phyloP scores from a whole-genome alignment of 106 monocot species.

The Hemerocallis citrina region DNA sequence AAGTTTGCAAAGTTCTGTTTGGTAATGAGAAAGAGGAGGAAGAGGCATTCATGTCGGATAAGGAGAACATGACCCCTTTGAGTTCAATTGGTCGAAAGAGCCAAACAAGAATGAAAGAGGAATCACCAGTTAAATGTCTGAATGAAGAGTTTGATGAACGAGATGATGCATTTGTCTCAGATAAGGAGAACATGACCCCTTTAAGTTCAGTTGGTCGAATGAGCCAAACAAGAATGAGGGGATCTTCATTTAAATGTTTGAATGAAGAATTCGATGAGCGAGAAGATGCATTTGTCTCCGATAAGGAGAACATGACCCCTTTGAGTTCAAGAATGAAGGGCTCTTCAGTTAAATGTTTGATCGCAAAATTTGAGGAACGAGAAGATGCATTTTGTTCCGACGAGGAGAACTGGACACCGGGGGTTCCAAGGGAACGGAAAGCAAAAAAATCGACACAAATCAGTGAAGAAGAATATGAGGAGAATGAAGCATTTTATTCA shows the following conservation, averaged over 20 bases:
- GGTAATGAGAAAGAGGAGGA: conserved; percentile 11
- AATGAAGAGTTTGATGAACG: too few relatives aligned
- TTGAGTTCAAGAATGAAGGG: too few relatives aligned
- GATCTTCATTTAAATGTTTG: neutral
- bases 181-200: conserved; percentile 10
- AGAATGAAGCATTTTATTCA: conserved; percentile 7
- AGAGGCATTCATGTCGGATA: too few relatives aligned
- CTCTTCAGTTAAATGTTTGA: too few relatives aligned
- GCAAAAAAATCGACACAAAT: too few relatives aligned
- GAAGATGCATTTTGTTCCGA: too few relatives aligned
- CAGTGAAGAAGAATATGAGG: too few relatives aligned
- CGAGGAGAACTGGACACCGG: too few relatives aligned
- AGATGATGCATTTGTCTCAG: neutral
- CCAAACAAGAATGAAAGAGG: too few relatives aligned
- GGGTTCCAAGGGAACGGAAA: neutral
- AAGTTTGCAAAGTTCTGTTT: conserved; percentile 5
- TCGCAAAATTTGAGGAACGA: too few relatives aligned
- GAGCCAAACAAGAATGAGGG: neutral
- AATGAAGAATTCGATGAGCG: neutral
- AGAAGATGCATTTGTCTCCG: conserved; percentile 11
- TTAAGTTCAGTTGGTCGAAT: neutral
- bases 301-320: conserved; percentile 24
- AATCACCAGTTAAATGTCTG: neutral
- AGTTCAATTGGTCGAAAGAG: conserved; percentile 1
- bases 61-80: conserved; percentile 15